Evolutionary conservation across 2,329 filamentous ascomycete species (phyloP).

Genomic region (Ascochyta clinopodiicola): DNA sequence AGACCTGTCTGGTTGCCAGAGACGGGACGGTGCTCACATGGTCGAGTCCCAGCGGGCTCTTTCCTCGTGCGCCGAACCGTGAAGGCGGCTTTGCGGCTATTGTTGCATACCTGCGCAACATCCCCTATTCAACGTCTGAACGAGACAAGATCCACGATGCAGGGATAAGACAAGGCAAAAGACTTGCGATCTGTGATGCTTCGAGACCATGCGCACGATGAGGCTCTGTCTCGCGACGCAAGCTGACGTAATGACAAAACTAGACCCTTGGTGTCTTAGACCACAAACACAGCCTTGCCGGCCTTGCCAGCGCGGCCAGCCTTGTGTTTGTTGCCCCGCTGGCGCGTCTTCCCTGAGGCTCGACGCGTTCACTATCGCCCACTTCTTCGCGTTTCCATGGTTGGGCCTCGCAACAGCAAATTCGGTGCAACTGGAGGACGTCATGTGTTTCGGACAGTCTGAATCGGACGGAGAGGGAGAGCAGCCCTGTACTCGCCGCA

Average conservation of each 20-base stretch:
- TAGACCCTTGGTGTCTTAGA: slow-evolving; percentile 18
- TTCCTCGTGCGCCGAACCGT: slow-evolving; percentile 40
- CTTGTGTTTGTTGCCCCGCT: slow-evolving; percentile 17
- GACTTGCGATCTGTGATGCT: slow-evolving; percentile 4
- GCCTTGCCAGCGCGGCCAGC: slow-evolving; percentile 1
- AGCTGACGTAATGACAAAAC: slow-evolving; percentile 28
- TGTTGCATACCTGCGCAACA: slow-evolving; percentile 45
- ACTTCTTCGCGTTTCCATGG: neutral
- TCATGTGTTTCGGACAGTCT: slow-evolving; percentile 8
- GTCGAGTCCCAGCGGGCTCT: slow-evolving; percentile 42
- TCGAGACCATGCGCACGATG: slow-evolving; percentile 8
- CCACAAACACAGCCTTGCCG: neutral
- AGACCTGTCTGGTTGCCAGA: neutral
- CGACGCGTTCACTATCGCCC: neutral
- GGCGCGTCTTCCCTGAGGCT: slow-evolving; percentile 13
- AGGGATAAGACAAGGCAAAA: neutral
- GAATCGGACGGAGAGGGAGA: neutral
- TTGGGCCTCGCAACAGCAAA: neutral
- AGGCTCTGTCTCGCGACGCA: slow-evolving; percentile 19
- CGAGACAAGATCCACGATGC: neutral
- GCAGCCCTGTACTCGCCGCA: neutral
- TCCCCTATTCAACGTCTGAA: slow-evolving; percentile 15
- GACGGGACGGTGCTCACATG: slow-evolving; percentile 27
- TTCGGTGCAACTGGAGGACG: neutral
- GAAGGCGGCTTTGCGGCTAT: slow-evolving; percentile 38